Evolutionary conservation across 306 rosid species (phyloP).

Genomic region (barrel medic (Medicago truncatula)): MtrunA17r5.0-ANR NC_053049.1:923001-923500

Average conservation of each 20-base stretch:
- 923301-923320: neutral
- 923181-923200: neutral
- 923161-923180: neutral
- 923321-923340: neutral
- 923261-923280: neutral
- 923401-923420: neutral
- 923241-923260: neutral
- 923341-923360: neutral
- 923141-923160: neutral
- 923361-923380: slow-evolving; percentile 1
- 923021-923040: neutral
- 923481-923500: neutral
- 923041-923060: neutral
- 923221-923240: neutral
- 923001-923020: neutral
- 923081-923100: neutral
- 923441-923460: neutral
- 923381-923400: neutral
- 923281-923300: neutral
- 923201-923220: neutral
- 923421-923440: neutral
- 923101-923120: neutral
- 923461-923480: neutral
- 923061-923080: neutral
- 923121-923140: neutral